Base-by-base conservation (phyloP, 768 basidiomycete species). In the Termitomyces sp. region DNA sequence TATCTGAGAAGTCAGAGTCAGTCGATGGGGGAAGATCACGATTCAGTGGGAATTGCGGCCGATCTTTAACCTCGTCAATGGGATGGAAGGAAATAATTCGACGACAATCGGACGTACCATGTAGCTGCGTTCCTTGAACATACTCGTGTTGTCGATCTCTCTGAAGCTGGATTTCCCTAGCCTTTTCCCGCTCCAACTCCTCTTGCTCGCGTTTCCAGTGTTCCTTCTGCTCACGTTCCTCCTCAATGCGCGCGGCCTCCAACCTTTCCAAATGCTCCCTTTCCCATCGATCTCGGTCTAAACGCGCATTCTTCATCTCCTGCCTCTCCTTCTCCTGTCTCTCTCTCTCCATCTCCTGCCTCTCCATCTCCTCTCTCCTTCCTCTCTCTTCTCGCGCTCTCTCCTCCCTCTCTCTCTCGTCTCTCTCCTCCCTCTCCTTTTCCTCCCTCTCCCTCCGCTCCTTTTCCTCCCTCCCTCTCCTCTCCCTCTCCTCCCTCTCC, bases 251-350 rank as follows among this genome's bases (percentile, higher is more conserved):
- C 38, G 28, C 47, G 16, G 35, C 28, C n/a, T 56, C 38, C n/a
- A 56, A n/a, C 14, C 14, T 48, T 13, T 28, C 55, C 18, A 48
- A 35, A 30, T 56, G 47, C 12, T 32, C 36, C 20, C 33, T 36
- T 36, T 48, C 47, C 47, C 47, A 40, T 40, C n/a, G 35, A 2
- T 56, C 55, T 35, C 56, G 49, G 10, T 35, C 46, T 28, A 55
- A 12, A 18, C 52, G 50, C 32, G 35, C 43, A 44, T 61, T 44
- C 60, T 42, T 55, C 46, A 4, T 59, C 60, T 28, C 43, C 36
- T 59, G 42, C 54, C 6, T 38, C 40, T 38, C 44, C 46, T 28
- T 53, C 43, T 33, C 48, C 14, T 46, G 26, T 14, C 33, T 28
- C 26, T 47, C 35, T 10, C 26, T 26, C 32, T 47, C 42, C 26